Conservation (phyloP, 768 basidiomycete species). For the Hericium rajendrae region DNA sequence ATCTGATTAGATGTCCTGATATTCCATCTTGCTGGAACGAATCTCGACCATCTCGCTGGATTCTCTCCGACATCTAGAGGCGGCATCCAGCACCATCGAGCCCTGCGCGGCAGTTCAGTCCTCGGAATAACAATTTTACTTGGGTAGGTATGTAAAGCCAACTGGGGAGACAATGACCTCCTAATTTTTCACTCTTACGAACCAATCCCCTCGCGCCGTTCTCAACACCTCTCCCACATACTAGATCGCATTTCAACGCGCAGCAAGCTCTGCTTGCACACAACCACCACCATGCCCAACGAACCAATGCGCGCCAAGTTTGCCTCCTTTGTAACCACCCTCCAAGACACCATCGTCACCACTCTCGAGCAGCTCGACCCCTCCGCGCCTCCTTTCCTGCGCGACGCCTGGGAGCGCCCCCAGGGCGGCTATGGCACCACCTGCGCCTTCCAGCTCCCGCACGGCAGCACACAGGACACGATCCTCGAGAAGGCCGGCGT, state of each 20-base stretch:
- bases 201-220: background rate
- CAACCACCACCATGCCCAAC: background rate
- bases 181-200: background rate
- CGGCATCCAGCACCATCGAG: no score
- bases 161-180: background rate
- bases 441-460: slow-evolving; percentile 54
- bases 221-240: background rate
- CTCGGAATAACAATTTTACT: no score
- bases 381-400: slow-evolving; percentile 58
- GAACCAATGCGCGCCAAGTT: slow-evolving; percentile 20
- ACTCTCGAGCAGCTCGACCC: slow-evolving; percentile 77
- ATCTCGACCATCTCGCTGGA: no score
- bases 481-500: slow-evolving; percentile 94
- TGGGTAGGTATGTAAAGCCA: background rate
- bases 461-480: slow-evolving; percentile 27
- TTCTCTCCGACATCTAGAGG: no score
- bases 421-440: slow-evolving; percentile 73
- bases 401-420: slow-evolving; percentile 68
- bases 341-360: slow-evolving; percentile 74
- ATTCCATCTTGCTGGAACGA: no score
- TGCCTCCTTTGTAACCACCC: slow-evolving; percentile 60
- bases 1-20: no score
- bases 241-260: background rate
- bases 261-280: background rate
- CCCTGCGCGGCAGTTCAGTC: no score